Evolutionary conservation across 2,329 filamentous ascomycete genomes (phyloP), one percentile per base, ranked within the genome.

Genomic region (Amesomyces nigricolor): DNA sequence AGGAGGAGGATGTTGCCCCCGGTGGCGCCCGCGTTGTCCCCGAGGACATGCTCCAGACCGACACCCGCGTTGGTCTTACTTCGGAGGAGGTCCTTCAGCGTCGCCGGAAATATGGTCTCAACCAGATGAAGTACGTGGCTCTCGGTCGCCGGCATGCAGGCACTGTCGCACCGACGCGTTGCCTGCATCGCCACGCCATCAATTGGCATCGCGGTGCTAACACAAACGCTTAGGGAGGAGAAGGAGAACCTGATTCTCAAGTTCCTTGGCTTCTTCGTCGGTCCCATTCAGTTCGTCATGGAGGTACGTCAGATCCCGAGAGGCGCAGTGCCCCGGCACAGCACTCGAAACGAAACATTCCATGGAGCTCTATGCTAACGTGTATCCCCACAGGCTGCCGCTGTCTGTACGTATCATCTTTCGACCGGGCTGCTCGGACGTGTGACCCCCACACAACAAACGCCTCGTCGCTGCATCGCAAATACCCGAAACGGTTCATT

Each of bases 241-340:
- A 91, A 90, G 75, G 87, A 91, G 73, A 95, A 91, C 67, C 67
- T 91, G 56, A 73, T 91, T 58, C 79, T 94, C 67, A 94, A 95
- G 78, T 95, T 95, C 73, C 72, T 83, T 66, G 78, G 80, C 65
- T 94, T 88, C 76, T 95, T 95, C 71, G 77, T 94, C 54, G 91
- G 91, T 63, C 91, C 91, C 22, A 92, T 95, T 63, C 90, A 95
- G 71, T 92, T 92, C 73, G 90, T 95, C 70, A 95, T 95, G 90
- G 88, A 92, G 84, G 87, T 86, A 71, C 68, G 82, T 55, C 35
- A 35, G 11, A 35, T 45, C 43, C 40, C 22, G 17, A 43, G n/a
- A 40, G 30, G 13, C 17, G 54, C 51, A 53, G 53, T 56, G 53
- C 51, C 52, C 47, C 51, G 50, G 53, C 54, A 47, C 54, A 45